Percentiles rank a stretch among this genome's conserved stretches.
These are phyloP conservation scores for Starmerella kuoi DNA, from an alignment of 805 yeast genomes.

Conservation along the genomic window DNA sequence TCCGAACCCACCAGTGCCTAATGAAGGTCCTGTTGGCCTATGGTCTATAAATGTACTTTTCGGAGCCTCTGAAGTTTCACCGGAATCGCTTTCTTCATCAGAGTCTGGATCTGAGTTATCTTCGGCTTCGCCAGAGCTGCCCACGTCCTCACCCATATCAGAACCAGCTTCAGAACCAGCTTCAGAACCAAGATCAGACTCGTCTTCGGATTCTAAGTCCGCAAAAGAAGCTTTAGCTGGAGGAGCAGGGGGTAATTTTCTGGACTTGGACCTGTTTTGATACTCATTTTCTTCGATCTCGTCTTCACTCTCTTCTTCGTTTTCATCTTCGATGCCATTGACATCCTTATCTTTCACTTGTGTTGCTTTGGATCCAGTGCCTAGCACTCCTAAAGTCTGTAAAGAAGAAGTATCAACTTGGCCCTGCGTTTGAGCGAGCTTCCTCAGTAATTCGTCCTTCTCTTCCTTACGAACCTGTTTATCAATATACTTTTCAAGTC, in stretches of 20 bases:
- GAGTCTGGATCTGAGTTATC: constrained; percentile 2
- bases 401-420: constrained; percentile 56
- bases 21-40: constrained; percentile 36
- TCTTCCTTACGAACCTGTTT: constrained; percentile 38
- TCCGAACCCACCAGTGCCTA: constrained; percentile 32
- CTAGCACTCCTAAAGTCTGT: constrained; percentile 65
- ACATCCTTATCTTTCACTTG: constrained; percentile 63
- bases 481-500: constrained; percentile 75
- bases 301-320: constrained; percentile 56
- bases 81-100: not conserved
- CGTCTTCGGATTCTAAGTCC: constrained; percentile 1
- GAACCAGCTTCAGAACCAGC: constrained; percentile 1
- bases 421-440: constrained; percentile 41
- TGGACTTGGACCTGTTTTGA: constrained; percentile 19
- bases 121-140: constrained; percentile 20
- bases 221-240: not conserved
- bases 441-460: constrained; percentile 61
- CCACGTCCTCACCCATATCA: constrained; percentile 5
- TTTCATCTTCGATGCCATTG: constrained; percentile 47
- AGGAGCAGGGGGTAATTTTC: not conserved
- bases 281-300: no score
- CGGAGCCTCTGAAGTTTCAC: constrained; percentile 26
- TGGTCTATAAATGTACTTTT: constrained; percentile 45
- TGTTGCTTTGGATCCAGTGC: constrained; percentile 51
- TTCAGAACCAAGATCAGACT: constrained; percentile 1